phyloP scores from a whole-genome alignment of 2,329 filamentous ascomycete species.

The Fusarium pseudocircinatum region DNA sequence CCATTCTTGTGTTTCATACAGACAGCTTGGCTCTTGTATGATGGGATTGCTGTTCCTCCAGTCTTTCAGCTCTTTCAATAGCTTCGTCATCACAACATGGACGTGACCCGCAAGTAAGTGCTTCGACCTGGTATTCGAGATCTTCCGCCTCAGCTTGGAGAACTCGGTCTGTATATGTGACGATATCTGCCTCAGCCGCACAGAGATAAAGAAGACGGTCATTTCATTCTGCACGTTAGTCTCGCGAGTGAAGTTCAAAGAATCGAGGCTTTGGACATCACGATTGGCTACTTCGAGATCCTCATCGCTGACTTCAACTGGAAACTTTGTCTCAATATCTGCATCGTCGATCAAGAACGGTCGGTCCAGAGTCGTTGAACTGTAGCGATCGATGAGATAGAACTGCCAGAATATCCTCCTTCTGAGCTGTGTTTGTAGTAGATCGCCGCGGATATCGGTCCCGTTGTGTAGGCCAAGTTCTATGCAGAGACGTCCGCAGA shows the following conservation, averaged over 20 bases:
- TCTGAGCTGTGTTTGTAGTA: constrained; percentile 23
- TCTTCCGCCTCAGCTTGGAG: constrained; percentile 15
- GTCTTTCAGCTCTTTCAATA: constrained; percentile 47
- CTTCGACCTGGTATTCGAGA: background rate
- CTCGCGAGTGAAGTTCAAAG: background rate
- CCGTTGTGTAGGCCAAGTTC: constrained; percentile 25
- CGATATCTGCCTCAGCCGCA: constrained; percentile 52
- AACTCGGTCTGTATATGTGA: constrained; percentile 51
- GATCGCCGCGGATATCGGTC: background rate
- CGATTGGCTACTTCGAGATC: constrained; percentile 8
- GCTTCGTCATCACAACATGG: constrained; percentile 40
- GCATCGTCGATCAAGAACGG: constrained; percentile 32
- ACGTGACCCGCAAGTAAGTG: constrained; percentile 32
- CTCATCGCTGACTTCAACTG: constrained; percentile 24
- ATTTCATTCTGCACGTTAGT: constrained; percentile 6
- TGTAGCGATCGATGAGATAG: constrained; percentile 34
- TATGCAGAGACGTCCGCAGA: constrained; percentile 31
- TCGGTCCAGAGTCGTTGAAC: constrained; percentile 18
- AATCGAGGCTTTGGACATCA: background rate
- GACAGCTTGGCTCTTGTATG: constrained; percentile 47
- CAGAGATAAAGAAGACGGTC: constrained; percentile 50
- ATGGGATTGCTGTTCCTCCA: constrained; percentile 50
- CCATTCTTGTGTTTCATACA: constrained; percentile 57
- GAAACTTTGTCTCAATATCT: constrained; percentile 26
- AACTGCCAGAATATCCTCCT: constrained; percentile 37